Evolutionary conservation across 2,329 filamentous ascomycete genomes (phyloP), one percentile per base, ranked within the genome.

Genomic region (Xylaria sp.): DNA sequence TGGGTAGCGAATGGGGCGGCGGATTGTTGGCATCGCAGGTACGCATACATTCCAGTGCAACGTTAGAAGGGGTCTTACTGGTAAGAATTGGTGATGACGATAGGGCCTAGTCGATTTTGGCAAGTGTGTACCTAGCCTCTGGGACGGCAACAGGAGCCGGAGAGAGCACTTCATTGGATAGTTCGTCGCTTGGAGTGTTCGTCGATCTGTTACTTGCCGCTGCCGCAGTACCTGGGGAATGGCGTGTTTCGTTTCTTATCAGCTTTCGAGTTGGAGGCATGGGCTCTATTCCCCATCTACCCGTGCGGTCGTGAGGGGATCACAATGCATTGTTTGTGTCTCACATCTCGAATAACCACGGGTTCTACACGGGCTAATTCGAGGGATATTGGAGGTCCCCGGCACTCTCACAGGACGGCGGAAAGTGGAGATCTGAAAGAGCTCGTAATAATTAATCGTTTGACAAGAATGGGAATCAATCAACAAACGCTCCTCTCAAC

Each of bases 41-140:
- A 28, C 28, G 28, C 28, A 28, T 28, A 64, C 69, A 68, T 62
- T 66, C 72, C 61, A 54, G 69, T 69, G 67, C 66, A 69, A 72
- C 69, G 55, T 25, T 71, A 60, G 56, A 54, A 61, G 37, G 52
- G 41, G 55, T 64, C 62, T 69, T 66, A 69, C 66, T 63, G 48
- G 66, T n/a, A 65, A 57, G 59, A 71, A 58, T 66, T 66, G 25
- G 46, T 37, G 41, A 28, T 31, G 41, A 28, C 55, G 62, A 67
- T 37, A 52, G 63, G 48, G 12, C 46, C 25, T n/a, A 48, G 44
- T 65, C 51, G 66, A 55, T 31, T 23, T 66, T 55, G 54, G 63
- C 55, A 44, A 61, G 25, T 28, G 50, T 52, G 50, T 56, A 44
- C 37, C 25, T 15, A 54, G 41, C 39, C 44, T 60, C 15, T 55